Evolutionary conservation across 108 stramenopile species (phyloP).

Genomic region (Nannochloropsis oceanica): DNA sequence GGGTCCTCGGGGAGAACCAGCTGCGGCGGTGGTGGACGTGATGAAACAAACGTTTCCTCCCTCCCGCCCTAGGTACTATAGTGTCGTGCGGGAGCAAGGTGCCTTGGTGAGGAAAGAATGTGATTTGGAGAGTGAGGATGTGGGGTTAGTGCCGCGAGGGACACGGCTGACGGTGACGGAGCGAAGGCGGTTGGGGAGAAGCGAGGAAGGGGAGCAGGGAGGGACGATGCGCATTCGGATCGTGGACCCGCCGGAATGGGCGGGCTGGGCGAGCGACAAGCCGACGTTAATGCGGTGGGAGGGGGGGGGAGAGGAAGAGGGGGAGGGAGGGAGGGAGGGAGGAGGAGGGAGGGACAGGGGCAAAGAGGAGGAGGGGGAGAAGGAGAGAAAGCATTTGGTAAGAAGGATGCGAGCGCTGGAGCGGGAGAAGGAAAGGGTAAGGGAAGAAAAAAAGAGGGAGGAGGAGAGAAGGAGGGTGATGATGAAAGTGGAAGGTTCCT

Average conservation of each 20-base stretch:
- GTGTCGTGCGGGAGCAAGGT: constrained; percentile 23
- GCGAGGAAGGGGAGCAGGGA: background rate
- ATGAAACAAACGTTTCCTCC: constrained; percentile 3
- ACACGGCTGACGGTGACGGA: constrained; percentile 24
- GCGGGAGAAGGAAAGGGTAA: background rate
- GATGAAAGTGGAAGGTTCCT: constrained; percentile 5
- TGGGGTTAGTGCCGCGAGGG: background rate
- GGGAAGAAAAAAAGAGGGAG: background rate
- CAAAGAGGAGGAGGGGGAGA: background rate
- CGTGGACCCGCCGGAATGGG: constrained; percentile 11
- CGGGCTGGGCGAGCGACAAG: constrained; percentile 39
- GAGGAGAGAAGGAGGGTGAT: background rate
- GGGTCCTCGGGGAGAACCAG: constrained; percentile 17
- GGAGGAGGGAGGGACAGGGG: background rate
- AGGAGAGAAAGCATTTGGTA: background rate
- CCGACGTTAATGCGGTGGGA: constrained; percentile 10
- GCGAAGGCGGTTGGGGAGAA: constrained; percentile 4
- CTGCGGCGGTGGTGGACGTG: background rate
- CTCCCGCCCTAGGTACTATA: constrained; percentile 3
- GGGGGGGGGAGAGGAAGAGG: background rate
- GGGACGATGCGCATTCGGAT: constrained; percentile 33
- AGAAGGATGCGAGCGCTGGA: constrained; percentile 8
- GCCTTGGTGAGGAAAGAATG: constrained; percentile 21
- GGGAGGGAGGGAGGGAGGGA: background rate
- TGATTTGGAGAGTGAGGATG: background rate